Evolutionary conservation across 2,329 filamentous ascomycete species (phyloP), one percentile per base, ranked within the genome.

Genomic region (Aspergillus quadrilineatus): DNA sequence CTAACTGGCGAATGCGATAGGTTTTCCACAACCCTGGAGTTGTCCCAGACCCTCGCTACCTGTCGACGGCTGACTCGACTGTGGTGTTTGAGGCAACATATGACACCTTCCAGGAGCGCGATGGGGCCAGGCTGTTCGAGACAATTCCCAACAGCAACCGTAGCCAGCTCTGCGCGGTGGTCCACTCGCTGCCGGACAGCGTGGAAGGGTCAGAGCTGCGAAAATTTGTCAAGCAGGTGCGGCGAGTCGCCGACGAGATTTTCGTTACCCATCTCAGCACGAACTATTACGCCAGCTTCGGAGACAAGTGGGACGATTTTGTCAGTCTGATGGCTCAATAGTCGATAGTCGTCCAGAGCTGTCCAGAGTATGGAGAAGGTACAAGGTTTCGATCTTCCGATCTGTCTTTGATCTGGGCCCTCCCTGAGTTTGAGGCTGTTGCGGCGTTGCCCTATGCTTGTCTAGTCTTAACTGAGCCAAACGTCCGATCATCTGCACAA

Each of bases 21-120:
- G 65, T 78, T 45, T 70, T 79, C 34, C 76, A 78, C 63, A 80
- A 80, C 58, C 78, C 78, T 4, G 78, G 78, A 26, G 71, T 73
- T 5, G 68, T 79, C 12, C 74, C 77, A 3, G 72, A 75, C 55
- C 65, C 69, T 50, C 69, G 67, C 30, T 79, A 76, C 63, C 69
- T 77, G 55, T 60, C 69, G 37, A 68, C 67, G 1, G 75, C 76
- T 29, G 76, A 80, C 67, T 76, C 73, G 59, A 73, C 77, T 5
- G 75, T 79, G 30, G 74, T 77, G 12, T 80, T 80, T 53, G 78
- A 80, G 67, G 73, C 66, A 45, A 69, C 71, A 10, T 77, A 75
- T 58, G 62, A 65, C 17, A 74, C 69, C 17, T 77, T 75, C 63
- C 65, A 71, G 37, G 64, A 70, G 37, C 65, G 71, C 22, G 56